Evolutionary conservation across 495 filamentous ascomycete species (phyloP), one percentile per base, ranked within the genome.

Genomic region (Daldinia concentrica): DNA sequence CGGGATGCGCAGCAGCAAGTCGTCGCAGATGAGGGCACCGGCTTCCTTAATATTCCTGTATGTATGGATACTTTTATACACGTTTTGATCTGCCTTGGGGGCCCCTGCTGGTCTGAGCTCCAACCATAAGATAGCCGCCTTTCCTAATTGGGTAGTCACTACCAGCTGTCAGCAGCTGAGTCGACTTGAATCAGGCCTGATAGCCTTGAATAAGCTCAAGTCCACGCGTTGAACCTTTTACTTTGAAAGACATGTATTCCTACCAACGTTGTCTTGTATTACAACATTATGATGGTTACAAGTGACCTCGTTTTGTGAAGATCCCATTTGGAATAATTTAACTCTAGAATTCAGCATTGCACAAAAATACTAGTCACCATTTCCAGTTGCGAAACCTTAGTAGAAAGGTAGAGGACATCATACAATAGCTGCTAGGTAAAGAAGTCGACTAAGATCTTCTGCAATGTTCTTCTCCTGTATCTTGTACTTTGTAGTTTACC

Each of bases 41-140:
- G 71, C 71, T 73, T 73, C 71, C 71, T 73, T 73, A 73, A 73
- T 73, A 73, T 69, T 69, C 62, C 71, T 73, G 71, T 73, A 73
- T 66, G 34, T 73, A 73, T 66, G 71, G 71, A 73, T 73, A 73
- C 71, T 73, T 73, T 73, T 73, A 73, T 73, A 73, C 71, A 73
- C 71, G 71, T 73, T 73, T 64, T 66, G 71, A 61, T 69, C 71
- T 66, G 71, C 71, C 65, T 72, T 73, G 57, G 61, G 57, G 62
- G 27, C 39, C 52, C 65, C 27, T 73, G 71, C 62, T 73, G 71
- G 71, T 50, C 71, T 69, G 36, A 73, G 71, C 71, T 68, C 71
- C 71, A 17, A 68, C 65, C 61, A 43, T 66, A 34, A 64, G 50
- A 30, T 43, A 43, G 17, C 30, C 12, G 58, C 71, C 60, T 52